Evolutionary conservation across 352 stramenopile species (phyloP), one percentile per base, ranked within the genome.

Genomic region (Phytopythium cucurbitacearum): DNA sequence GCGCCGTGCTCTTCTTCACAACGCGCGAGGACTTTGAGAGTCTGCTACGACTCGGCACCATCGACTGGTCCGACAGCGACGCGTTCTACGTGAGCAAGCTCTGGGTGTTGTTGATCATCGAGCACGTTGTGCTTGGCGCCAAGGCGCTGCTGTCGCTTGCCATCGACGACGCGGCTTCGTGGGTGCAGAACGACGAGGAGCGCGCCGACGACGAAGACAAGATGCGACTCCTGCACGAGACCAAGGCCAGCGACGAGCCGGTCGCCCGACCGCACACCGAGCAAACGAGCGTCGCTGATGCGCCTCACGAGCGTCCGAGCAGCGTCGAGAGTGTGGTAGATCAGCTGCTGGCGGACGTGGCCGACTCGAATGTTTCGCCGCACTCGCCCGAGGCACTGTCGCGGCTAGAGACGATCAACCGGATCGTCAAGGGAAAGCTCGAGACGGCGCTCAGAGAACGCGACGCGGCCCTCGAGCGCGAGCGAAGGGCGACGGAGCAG

Each of bases 101-200:
- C 8, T 86, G 76, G 76, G 34, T 86, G 2, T 42, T 91, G 8
- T 51, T 91, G 0, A 62, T 60, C n/a, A 60, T 88, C 43, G 80
- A 91, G 51, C 80, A 91, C 55, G 48, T 79, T 6, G 71, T 91
- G 12, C 61, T 91, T 7, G 78, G 67, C 0, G 54, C 80, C 3
- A 91, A 91, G 52, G 78, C 78, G 48, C 47, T 87, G 4, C 51
- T 92, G 16, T 85, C 76, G 21, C 54, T 90, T 7, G 65, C 69
- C 4, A 89, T 90, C 36, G 68, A 88, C 48, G 82, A 92, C 50
- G 72, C 76, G 7, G 77, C 82, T 1, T 64, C 73, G 11, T 92
- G 82, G 82, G 82, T 92, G 21, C 75, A 73, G 45, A 62, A 80
- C n/a, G 77, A 91, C 40, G 76, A 88, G 58, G 76, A 85, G 36